A percentile compares a stretch with the other conserved stretches of the same genome.
Evolutionary conservation across 2,329 filamentous ascomycete species (phyloP).

Genomic region (Colletotrichum magnum): DNA sequence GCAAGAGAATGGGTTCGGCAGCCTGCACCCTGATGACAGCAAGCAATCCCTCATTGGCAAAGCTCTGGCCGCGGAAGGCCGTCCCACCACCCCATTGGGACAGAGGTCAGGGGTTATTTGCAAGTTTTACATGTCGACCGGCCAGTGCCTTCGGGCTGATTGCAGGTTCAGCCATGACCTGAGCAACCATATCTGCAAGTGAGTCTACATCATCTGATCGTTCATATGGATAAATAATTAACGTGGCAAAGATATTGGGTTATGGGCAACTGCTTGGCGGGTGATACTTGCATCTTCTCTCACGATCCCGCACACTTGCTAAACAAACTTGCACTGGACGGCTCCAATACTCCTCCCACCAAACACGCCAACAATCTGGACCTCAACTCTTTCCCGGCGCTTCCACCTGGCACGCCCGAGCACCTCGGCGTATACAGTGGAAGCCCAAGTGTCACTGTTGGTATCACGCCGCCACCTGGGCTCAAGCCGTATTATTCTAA

Average conservation of each 20-base stretch:
- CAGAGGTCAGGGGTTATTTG: slow-evolving; percentile 91
- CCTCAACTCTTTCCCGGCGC: slow-evolving; percentile 85
- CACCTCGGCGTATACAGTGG: slow-evolving; percentile 68
- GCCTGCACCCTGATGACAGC: slow-evolving; percentile 63
- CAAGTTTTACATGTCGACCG: slow-evolving; percentile 96
- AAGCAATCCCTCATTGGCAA: slow-evolving; percentile 87
- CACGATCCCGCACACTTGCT: slow-evolving; percentile 92
- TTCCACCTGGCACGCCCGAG: slow-evolving; percentile 74
- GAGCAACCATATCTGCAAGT: slow-evolving; percentile 98
- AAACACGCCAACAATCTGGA: slow-evolving; percentile 81
- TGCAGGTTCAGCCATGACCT: slow-evolving; percentile 98
- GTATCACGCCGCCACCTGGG: slow-evolving; percentile 77
- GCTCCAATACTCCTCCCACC: slow-evolving; percentile 75
- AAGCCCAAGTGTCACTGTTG: slow-evolving; percentile 67
- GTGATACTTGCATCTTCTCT: slow-evolving; percentile 95
- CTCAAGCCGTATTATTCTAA: slow-evolving; percentile 74
- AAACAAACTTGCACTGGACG: slow-evolving; percentile 83
- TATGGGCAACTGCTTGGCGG: slow-evolving; percentile 93
- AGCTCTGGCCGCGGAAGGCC: slow-evolving; percentile 82
- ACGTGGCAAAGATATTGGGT: slow-evolving; percentile 83
- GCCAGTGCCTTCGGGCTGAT: slow-evolving; percentile 95
- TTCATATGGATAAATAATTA: not conserved
- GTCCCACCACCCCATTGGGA: slow-evolving; percentile 82
- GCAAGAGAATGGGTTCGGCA: slow-evolving; percentile 53
- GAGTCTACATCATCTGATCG: slow-evolving; percentile 59